Conservation (phyloP, 768 basidiomycete genomes). For the Amanita phalloides region DNA sequence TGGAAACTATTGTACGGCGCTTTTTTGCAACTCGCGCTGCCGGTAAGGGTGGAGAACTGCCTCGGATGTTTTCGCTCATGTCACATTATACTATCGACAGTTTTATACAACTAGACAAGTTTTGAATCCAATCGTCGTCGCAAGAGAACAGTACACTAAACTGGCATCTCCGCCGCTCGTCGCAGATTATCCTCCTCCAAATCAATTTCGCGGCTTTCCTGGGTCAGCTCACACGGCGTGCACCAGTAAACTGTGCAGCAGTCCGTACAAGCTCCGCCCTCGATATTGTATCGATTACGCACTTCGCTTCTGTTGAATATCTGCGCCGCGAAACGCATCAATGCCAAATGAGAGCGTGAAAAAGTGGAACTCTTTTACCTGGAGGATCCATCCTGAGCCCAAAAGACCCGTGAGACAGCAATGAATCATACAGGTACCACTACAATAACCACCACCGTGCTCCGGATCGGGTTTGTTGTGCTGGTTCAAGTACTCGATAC, state of each 20-base stretch:
- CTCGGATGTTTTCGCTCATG: too few relatives aligned
- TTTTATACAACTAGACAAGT: too few relatives aligned
- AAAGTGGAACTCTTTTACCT: slow-evolving; percentile 17
- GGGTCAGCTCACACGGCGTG: too few relatives aligned
- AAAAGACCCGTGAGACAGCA: slow-evolving; percentile 17
- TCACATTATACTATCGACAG: too few relatives aligned
- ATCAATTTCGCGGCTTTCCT: too few relatives aligned
- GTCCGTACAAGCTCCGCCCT: slow-evolving; percentile 30
- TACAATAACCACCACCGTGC: slow-evolving; percentile 22
- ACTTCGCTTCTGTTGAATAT: slow-evolving; percentile 24
- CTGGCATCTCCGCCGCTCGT: too few relatives aligned
- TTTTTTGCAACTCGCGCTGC: too few relatives aligned
- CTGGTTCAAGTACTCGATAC: slow-evolving; percentile 25
- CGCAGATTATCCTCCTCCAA: too few relatives aligned
- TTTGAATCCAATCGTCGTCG: too few relatives aligned
- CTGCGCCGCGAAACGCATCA: slow-evolving; percentile 8
- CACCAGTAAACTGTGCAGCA: slow-evolving; percentile 18
- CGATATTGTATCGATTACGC: slow-evolving; percentile 35
- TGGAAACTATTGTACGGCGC: too few relatives aligned
- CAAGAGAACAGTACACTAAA: too few relatives aligned
- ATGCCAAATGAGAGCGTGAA: neutral
- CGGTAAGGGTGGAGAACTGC: too few relatives aligned
- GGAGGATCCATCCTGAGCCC: slow-evolving; percentile 28
- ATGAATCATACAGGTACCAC: slow-evolving; percentile 26
- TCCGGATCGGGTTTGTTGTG: slow-evolving; percentile 26